A percentile compares a stretch with the other conserved stretches of the same genome.
phyloP scores from a whole-genome alignment of 345 rosid species.

The Carallia pectinifolia region DNA sequence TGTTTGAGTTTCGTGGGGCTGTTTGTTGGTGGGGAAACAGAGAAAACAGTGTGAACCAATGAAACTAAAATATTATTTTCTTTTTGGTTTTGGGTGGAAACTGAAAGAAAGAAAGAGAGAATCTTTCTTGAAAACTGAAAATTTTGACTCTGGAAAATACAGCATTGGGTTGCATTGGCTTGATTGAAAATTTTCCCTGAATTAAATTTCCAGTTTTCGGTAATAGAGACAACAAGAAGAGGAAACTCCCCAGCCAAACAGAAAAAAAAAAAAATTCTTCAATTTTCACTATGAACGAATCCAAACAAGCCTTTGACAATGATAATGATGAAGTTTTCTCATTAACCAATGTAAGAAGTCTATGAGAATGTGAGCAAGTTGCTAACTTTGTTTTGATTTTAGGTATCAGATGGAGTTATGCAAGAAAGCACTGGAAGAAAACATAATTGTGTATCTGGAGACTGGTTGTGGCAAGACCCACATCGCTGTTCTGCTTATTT shows the following conservation, averaged over 20 bases:
- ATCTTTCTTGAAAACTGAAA: neutral
- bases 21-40: neutral
- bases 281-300: too few species aligned
- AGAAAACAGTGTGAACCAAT: too few species aligned
- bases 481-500: slow-evolving; percentile 81
- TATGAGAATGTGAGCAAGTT: neutral
- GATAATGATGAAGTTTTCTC: too few species aligned
- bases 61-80: neutral
- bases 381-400: slow-evolving; percentile 15
- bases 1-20: neutral
- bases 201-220: too few species aligned
- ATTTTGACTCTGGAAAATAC: neutral
- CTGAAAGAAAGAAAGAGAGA: neutral
- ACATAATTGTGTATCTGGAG: slow-evolving; percentile 72
- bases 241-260: neutral
- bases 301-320: too few species aligned
- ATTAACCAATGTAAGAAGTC: too few species aligned
- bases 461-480: slow-evolving; percentile 98
- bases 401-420: slow-evolving; percentile 93
- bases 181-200: neutral
- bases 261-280: too few species aligned
- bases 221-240: neutral
- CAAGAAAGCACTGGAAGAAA: slow-evolving; percentile 76
- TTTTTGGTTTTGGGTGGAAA: slow-evolving; percentile 1
- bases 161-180: neutral